Conservation (phyloP, 2,329 filamentous ascomycete genomes). For the Pseudogymnoascus sp. region DNA sequence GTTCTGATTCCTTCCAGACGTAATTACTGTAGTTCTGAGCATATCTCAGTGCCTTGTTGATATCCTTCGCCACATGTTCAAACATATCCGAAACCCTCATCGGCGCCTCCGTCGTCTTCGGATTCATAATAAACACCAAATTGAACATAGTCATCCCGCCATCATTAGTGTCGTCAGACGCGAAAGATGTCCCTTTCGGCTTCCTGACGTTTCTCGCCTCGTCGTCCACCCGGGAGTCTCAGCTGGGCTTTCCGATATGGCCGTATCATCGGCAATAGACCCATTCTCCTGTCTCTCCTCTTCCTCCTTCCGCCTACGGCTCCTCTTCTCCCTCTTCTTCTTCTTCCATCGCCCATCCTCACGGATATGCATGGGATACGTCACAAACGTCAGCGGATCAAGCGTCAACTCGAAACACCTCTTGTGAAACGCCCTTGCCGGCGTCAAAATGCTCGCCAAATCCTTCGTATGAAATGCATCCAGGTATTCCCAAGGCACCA, state of each 20-base stretch:
- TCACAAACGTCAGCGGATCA: constrained; percentile 72
- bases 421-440: constrained; percentile 71
- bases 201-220: constrained; percentile 25
- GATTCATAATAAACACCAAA: constrained; percentile 84
- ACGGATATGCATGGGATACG: constrained; percentile 75
- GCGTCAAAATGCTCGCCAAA: constrained; percentile 73
- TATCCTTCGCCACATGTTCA: constrained; percentile 81
- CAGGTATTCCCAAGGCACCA: constrained; percentile 65
- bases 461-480: constrained; percentile 70
- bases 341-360: constrained; percentile 73
- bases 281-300: constrained; percentile 22
- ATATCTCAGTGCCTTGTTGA: constrained; percentile 87
- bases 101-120: constrained; percentile 68
- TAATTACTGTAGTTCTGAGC: constrained; percentile 87
- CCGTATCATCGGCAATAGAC: constrained; percentile 14
- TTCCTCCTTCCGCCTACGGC: constrained; percentile 30
- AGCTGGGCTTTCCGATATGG: constrained; percentile 14
- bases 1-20: constrained; percentile 84
- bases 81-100: constrained; percentile 72
- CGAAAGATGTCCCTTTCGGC: constrained; percentile 18
- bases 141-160: constrained; percentile 89
- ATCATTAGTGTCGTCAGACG: constrained; percentile 24
- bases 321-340: constrained; percentile 40
- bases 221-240: not conserved
- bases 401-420: constrained; percentile 74